Conservation (phyloP, 148 eudicot species). For the Rhododendron henanense region DNA sequence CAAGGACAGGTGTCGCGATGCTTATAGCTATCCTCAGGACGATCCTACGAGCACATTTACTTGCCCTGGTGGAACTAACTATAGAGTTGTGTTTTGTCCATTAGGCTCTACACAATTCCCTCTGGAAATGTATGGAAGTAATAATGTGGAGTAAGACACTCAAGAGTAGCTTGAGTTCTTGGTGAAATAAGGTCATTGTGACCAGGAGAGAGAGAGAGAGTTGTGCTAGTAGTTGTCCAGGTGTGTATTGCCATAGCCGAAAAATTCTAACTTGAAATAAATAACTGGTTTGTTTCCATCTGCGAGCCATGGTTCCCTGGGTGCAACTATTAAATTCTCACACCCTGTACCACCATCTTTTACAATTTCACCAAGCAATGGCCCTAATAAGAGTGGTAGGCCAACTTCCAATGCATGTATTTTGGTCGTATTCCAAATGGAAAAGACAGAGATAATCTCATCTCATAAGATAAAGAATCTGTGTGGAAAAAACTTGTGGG, state of each 20-base stretch:
- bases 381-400: background rate
- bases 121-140: background rate
- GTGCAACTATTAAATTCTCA: background rate
- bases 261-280: background rate
- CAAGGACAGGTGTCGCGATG: slow-evolving; percentile 26
- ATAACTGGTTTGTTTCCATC: background rate
- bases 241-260: background rate
- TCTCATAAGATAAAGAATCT: too few relatives aligned
- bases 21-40: slow-evolving; percentile 50
- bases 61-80: slow-evolving; percentile 43
- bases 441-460: background rate
- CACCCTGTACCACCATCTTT: background rate
- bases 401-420: background rate
- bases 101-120: background rate
- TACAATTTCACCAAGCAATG: background rate
- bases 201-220: background rate
- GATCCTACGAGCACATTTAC: slow-evolving; percentile 39
- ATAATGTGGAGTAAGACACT: slow-evolving; percentile 2
- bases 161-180: background rate
- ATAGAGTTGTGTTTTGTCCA: slow-evolving; percentile 43
- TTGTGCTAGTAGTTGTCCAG: background rate
- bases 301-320: background rate
- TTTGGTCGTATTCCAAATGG: background rate
- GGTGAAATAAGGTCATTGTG: background rate
- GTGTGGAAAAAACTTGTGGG: background rate